These are phyloP conservation scores for Chalaropsis ovoidea DNA, from an alignment of 2,329 filamentous ascomycete genomes.

Conservation along the genomic window DNA sequence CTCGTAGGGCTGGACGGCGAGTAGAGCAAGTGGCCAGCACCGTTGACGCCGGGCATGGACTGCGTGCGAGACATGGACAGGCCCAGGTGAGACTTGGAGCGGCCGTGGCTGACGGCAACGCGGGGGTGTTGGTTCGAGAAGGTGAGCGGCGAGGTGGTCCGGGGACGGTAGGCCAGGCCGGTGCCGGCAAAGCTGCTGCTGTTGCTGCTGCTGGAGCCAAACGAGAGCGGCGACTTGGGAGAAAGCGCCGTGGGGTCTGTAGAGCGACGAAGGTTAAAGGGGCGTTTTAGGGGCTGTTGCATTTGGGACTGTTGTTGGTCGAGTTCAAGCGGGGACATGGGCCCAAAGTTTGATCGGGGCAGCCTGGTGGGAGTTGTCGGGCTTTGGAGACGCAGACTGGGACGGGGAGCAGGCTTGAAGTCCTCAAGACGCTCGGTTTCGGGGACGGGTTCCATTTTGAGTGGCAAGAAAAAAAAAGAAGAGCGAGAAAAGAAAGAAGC, in stretches of 20 bases:
- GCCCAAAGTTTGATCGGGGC: constrained; percentile 20
- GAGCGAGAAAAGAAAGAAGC: constrained; percentile 1
- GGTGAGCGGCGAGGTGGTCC: constrained; percentile 52
- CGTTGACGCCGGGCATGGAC: constrained; percentile 54
- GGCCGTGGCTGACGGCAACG: constrained; percentile 17
- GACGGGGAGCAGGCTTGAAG: constrained; percentile 50
- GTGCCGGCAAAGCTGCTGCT: constrained; percentile 31
- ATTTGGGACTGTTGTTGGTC: constrained; percentile 28
- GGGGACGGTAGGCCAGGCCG: constrained; percentile 44
- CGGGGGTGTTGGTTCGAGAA: constrained; percentile 7
- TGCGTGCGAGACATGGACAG: constrained; percentile 53
- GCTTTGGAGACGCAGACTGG: constrained; percentile 43
- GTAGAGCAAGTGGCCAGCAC: constrained; percentile 48
- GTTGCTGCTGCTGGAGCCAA: constrained; percentile 33
- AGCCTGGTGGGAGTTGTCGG: constrained; percentile 28
- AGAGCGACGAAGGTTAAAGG: constrained; percentile 45
- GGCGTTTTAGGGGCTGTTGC: constrained; percentile 37
- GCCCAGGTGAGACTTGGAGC: constrained; percentile 24
- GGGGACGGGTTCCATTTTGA: constrained; percentile 54
- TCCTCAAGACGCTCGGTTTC: constrained; percentile 60
- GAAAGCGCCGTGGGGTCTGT: constrained; percentile 48
- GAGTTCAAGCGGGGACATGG: constrained; percentile 33
- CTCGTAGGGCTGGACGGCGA: constrained; percentile 46
- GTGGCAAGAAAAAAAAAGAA: constrained; percentile 12
- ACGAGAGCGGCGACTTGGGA: constrained; percentile 41